phyloP scores from a whole-genome alignment of 805 yeast genomes.

The Sugiyamaella lignohabitans region DNA sequence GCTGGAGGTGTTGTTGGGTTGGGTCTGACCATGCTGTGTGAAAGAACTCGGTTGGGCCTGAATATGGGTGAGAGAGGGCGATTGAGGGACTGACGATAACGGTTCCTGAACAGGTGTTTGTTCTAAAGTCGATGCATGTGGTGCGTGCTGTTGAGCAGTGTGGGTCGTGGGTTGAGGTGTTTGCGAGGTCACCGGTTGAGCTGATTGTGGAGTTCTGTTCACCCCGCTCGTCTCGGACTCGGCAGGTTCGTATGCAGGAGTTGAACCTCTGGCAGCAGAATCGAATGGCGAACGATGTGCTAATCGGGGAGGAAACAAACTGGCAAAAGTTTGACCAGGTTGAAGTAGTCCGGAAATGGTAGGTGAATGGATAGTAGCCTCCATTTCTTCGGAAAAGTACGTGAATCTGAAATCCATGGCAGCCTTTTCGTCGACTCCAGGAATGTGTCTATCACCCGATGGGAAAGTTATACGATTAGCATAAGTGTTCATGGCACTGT shows the following conservation, averaged over 20 bases:
- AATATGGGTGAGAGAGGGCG: background rate
- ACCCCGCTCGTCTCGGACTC: too few species aligned
- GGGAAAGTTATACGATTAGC: slow-evolving; percentile 1
- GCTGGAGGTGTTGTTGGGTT: background rate
- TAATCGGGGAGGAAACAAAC: slow-evolving; percentile 43
- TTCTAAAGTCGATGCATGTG: too few species aligned
- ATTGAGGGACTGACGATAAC: background rate
- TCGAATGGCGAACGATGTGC: slow-evolving; percentile 6
- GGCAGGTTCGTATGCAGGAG: slow-evolving; percentile 3
- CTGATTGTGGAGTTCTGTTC: background rate
- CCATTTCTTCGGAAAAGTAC: slow-evolving; percentile 83
- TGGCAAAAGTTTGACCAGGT: slow-evolving; percentile 54
- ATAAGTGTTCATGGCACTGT: background rate
- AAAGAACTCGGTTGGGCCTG: background rate
- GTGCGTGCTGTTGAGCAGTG: background rate
- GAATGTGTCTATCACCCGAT: slow-evolving; percentile 12
- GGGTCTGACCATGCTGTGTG: background rate
- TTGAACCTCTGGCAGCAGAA: slow-evolving; percentile 5
- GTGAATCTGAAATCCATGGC: slow-evolving; percentile 71
- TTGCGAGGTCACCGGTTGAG: slow-evolving; percentile 26
- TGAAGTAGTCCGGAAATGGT: slow-evolving; percentile 74
- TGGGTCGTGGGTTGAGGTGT: background rate
- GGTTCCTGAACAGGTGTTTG: background rate
- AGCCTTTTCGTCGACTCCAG: slow-evolving; percentile 32
- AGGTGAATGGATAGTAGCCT: slow-evolving; percentile 85